phyloP scores from a whole-genome alignment of 2,329 filamentous ascomycete species.

The Akanthomyces uredinophilus region DNA sequence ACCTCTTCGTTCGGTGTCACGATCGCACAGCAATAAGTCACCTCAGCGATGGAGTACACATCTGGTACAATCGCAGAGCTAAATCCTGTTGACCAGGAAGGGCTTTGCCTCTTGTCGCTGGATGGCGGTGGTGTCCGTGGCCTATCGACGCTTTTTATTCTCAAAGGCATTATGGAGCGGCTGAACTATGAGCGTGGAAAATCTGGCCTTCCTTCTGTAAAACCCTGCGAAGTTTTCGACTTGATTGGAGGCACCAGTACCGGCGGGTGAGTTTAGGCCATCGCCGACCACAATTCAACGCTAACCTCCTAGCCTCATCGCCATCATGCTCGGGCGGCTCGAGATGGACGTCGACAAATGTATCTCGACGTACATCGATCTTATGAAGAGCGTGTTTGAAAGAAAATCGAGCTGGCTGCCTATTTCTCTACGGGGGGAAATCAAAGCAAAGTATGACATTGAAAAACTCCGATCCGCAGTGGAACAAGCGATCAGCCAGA shows the following conservation, averaged over 20 bases:
- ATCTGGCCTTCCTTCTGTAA: conserved; percentile 18
- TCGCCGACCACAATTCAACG: neutral
- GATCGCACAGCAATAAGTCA: neutral
- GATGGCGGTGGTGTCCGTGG: conserved; percentile 33
- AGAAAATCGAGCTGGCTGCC: conserved; percentile 14
- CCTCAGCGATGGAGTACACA: neutral
- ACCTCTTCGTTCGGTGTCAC: neutral
- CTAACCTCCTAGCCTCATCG: conserved; percentile 27
- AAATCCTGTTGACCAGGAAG: conserved; percentile 15
- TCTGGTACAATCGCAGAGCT: neutral
- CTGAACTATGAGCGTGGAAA: conserved; percentile 19
- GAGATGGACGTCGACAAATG: conserved; percentile 34
- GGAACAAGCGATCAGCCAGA: conserved; percentile 14
- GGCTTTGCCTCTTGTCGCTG: conserved; percentile 22
- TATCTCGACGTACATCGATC: conserved; percentile 23
- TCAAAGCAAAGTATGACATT: neutral
- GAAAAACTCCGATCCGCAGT: conserved; percentile 7
- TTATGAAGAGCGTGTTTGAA: conserved; percentile 5
- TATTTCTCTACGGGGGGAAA: neutral
- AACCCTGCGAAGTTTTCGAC: conserved; percentile 32
- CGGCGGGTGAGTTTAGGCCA: conserved; percentile 17
- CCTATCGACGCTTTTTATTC: conserved; percentile 30
- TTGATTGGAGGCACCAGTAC: conserved; percentile 35
- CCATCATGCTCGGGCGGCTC: conserved; percentile 40
- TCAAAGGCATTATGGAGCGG: conserved; percentile 26